Evolutionary conservation across 2,329 filamentous ascomycete genomes (phyloP), one percentile per base, ranked within the genome.

Genomic region (Tolypocladium pustulatum): DNA sequence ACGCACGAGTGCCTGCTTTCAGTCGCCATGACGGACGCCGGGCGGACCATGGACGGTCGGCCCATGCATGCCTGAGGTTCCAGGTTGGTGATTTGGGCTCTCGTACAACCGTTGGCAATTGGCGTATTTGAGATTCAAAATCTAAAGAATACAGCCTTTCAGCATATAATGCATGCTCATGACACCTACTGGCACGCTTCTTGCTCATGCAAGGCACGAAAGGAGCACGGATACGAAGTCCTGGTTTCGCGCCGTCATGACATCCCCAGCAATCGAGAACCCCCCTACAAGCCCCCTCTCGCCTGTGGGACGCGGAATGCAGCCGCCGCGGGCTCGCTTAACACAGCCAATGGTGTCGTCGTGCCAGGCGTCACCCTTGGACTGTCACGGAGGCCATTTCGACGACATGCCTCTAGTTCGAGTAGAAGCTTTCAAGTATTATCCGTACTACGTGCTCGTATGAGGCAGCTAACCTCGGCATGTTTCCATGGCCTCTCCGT

Each of bases 321-420:
- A 55, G 37, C 40, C 55, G 58, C 54, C 36, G 37, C 37, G 36
- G 38, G 41, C 57, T 60, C 59, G 59, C 59, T 55, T 55, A 61
- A 30, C 5, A 20, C 38, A 22, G 38, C 59, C 57, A 61, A 57
- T 61, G 34, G 54, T 52, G 34, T 25, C n/a, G 15, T 10, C 30
- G 49, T 12, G 15, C 25, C 25, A 3, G 43, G 22, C 43, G 25
- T 20, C 25, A 30, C 30, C 2, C 9, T 12, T 15, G 10, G 22
- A 22, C 13, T 4, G 22, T 49, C 43, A 2, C 27, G 20, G 46
- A 5, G n/a, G 30, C 49, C 4, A 13, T 12, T 20, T 22, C 49
- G 30, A 53, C 49, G 30, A 53, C 49, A 22, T 36, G 49, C 49
- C 49, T 53, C 27, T 32, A 25, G 43, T 27, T 53, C 27, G 20